Conservation (phyloP, 2,329 filamentous ascomycete genomes). For the Parafenestella ontariensis region DNA sequence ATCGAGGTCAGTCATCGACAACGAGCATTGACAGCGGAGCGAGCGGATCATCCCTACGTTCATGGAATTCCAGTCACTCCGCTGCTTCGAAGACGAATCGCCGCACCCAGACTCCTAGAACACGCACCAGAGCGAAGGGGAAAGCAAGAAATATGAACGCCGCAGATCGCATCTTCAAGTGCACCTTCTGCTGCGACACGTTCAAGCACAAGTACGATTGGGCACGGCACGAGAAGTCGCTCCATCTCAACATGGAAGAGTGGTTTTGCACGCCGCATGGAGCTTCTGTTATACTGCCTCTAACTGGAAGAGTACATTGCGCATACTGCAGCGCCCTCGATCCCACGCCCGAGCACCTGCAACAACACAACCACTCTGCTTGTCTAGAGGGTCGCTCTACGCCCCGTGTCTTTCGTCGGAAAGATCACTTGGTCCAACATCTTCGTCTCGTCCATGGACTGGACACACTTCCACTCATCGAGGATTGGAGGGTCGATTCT, state of each 20-base stretch:
- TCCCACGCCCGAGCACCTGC: slow-evolving; percentile 61
- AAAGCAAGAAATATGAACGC: slow-evolving; percentile 14
- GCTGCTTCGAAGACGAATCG: slow-evolving; percentile 53
- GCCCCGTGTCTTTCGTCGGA: slow-evolving; percentile 66
- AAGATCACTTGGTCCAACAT: slow-evolving; percentile 67
- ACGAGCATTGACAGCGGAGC: slow-evolving; percentile 52
- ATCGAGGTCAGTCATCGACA: slow-evolving; percentile 54
- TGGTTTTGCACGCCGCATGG: slow-evolving; percentile 63
- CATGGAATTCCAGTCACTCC: slow-evolving; percentile 52
- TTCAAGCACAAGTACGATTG: slow-evolving; percentile 42
- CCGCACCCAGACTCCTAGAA: slow-evolving; percentile 20
- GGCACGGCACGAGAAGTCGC: slow-evolving; percentile 36
- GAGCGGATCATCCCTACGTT: slow-evolving; percentile 56
- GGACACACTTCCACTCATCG: slow-evolving; percentile 65
- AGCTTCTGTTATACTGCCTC: slow-evolving; percentile 59
- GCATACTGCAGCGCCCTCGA: slow-evolving; percentile 63
- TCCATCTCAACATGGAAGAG: slow-evolving; percentile 36
- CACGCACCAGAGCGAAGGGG: slow-evolving; percentile 7
- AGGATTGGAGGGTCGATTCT: slow-evolving; percentile 66
- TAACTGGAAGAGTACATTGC: slow-evolving; percentile 61
- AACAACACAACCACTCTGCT: slow-evolving; percentile 63
- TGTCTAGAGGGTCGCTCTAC: slow-evolving; percentile 68
- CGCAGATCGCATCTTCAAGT: slow-evolving; percentile 31
- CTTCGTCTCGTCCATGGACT: slow-evolving; percentile 63
- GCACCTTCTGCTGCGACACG: slow-evolving; percentile 39